Conservation (phyloP, 2,329 filamentous ascomycete species). For the Zalaria sp. region DNA sequence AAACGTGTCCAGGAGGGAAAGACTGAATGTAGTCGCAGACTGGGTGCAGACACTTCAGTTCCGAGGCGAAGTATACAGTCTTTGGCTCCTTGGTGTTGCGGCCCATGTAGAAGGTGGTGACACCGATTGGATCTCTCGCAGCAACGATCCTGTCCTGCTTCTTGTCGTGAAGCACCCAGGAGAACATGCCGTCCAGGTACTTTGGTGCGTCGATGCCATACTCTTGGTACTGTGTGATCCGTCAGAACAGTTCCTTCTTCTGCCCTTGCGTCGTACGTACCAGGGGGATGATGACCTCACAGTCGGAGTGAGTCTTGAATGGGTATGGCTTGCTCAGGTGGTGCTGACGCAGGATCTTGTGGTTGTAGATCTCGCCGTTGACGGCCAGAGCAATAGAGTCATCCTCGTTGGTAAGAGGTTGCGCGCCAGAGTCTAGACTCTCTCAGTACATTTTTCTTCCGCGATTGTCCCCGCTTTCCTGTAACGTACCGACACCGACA, state of each 20-base stretch:
- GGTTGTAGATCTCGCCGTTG: conserved; percentile 99
- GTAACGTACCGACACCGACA: conserved; percentile 71
- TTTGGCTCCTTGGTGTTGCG: conserved; percentile 68
- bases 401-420: conserved; percentile 88
- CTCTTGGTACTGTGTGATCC: conserved; percentile 61
- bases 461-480: not conserved
- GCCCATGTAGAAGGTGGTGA: conserved; percentile 96
- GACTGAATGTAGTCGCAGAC: conserved; percentile 91
- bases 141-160: conserved; percentile 82
- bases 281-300: conserved; percentile 96
- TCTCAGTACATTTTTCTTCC: not conserved
- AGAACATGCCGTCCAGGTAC: conserved; percentile 98
- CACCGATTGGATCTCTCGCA: conserved; percentile 88
- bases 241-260: not conserved
- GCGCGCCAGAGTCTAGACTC: conserved; percentile 70
- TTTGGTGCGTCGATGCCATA: conserved; percentile 85
- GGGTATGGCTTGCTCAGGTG: conserved; percentile 69
- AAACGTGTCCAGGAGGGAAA: conserved; percentile 92
- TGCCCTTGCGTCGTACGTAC: conserved; percentile 34
- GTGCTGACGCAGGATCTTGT: conserved; percentile 80
- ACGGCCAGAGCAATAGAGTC: conserved; percentile 80
- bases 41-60: conserved; percentile 82
- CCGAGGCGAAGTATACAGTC: conserved; percentile 89
- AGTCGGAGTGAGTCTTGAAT: conserved; percentile 98
- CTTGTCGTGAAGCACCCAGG: conserved; percentile 96